phyloP scores from a whole-genome alignment of 2,329 filamentous ascomycete species.

The Aureobasidium namibiae region DNA sequence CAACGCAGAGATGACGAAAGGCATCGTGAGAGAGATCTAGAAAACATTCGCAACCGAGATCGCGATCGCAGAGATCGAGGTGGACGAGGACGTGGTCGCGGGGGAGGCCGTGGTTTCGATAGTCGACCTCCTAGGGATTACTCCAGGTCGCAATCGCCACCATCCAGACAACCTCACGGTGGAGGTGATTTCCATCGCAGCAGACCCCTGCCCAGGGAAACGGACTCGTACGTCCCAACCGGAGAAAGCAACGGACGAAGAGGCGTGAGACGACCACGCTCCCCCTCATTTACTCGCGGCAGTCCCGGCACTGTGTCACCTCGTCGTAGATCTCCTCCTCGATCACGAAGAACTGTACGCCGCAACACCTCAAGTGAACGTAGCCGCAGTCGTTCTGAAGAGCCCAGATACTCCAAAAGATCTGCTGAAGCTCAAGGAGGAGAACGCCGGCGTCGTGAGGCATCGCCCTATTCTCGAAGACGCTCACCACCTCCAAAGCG shows the following conservation, averaged over 20 bases:
- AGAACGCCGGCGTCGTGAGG: conserved; percentile 1
- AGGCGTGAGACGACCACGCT: conserved; percentile 13
- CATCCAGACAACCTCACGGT: conserved; percentile 41
- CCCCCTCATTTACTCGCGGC: conserved; percentile 8
- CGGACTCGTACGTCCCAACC: conserved; percentile 50
- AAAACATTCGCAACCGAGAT: conserved; percentile 59
- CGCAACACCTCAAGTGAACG: conserved; percentile 9
- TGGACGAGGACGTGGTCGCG: conserved; percentile 32
- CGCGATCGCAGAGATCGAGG: conserved; percentile 43
- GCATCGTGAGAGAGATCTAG: conserved; percentile 62
- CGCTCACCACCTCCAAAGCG: conserved; percentile 16
- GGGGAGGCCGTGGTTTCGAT: conserved; percentile 41
- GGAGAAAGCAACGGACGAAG: conserved; percentile 23
- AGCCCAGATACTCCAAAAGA: not conserved
- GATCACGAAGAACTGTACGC: not conserved
- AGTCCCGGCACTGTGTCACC: conserved; percentile 12
- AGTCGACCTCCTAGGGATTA: conserved; percentile 37
- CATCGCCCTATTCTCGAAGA: conserved; percentile 25
- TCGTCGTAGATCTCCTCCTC: not conserved
- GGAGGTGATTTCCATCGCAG: conserved; percentile 35
- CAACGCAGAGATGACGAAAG: conserved; percentile 63
- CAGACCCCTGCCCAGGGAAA: conserved; percentile 40
- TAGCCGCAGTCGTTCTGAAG: conserved; percentile 11
- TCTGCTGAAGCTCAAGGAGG: not conserved
- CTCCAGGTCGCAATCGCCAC: conserved; percentile 41